These are phyloP conservation scores for Apiospora kogelbergensis DNA, from an alignment of 2,329 filamentous ascomycete genomes.

Conservation along the genomic window DNA sequence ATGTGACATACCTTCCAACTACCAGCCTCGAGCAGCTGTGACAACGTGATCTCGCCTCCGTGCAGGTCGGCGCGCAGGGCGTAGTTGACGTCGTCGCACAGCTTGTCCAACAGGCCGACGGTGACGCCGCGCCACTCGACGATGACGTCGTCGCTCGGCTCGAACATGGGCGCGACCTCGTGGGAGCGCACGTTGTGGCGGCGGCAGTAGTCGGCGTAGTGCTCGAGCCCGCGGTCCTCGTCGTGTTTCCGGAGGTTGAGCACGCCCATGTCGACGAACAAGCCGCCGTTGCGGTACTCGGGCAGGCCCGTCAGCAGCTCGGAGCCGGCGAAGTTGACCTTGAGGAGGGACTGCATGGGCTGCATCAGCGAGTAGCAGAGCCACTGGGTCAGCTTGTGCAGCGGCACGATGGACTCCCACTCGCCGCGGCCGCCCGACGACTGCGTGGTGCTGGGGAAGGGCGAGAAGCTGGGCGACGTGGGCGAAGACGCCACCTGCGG, in stretches of 20 bases:
- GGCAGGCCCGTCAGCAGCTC: conserved; percentile 65
- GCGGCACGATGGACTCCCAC: conserved; percentile 45
- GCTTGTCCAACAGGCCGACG: conserved; percentile 56
- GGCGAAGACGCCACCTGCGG: conserved; percentile 13
- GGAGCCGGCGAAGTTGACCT: conserved; percentile 49
- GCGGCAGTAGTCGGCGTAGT: conserved; percentile 38
- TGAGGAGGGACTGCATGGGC: conserved; percentile 54
- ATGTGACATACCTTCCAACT: conserved; percentile 46
- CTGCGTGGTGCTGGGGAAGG: conserved; percentile 14
- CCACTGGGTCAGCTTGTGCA: conserved; percentile 70
- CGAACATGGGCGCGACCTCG: conserved; percentile 59
- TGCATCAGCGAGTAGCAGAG: conserved; percentile 72
- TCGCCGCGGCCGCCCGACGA: background rate
- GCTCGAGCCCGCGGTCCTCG: conserved; percentile 40
- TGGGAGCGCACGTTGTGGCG: conserved; percentile 29
- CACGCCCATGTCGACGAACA: conserved; percentile 62
- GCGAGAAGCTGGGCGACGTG: conserved; percentile 16
- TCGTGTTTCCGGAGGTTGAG: conserved; percentile 49
- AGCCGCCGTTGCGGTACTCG: conserved; percentile 71
- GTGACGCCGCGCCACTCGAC: conserved; percentile 68
- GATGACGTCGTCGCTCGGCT: conserved; percentile 59
- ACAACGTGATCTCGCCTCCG: conserved; percentile 41
- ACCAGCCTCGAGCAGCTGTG: conserved; percentile 53
- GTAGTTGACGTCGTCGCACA: conserved; percentile 49
- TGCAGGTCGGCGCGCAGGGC: conserved; percentile 30